phyloP scores from a whole-genome alignment of 352 stramenopile genomes.

The Pythium dissotocum region DNA sequence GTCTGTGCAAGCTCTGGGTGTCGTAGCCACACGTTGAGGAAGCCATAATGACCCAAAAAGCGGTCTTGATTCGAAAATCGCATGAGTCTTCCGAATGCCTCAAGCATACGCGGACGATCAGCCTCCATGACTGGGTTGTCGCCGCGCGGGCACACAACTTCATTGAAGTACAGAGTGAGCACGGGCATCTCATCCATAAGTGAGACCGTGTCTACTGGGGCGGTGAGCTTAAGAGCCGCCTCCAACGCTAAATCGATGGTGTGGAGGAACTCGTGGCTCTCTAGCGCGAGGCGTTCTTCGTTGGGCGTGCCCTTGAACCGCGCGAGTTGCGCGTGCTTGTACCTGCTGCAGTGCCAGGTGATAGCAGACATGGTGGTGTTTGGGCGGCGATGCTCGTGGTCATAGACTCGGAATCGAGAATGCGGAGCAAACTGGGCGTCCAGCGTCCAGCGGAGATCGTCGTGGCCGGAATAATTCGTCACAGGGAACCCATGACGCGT shows the following conservation, averaged over 20 bases:
- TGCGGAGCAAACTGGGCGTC: too few relatives aligned
- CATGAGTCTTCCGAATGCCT: background rate
- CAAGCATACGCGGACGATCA: background rate
- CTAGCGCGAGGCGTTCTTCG: background rate
- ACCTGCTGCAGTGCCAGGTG: background rate
- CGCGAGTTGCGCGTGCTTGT: background rate
- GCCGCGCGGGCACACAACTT: too few relatives aligned
- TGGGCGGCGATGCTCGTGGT: too few relatives aligned
- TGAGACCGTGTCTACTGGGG: background rate
- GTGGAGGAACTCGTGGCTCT: background rate
- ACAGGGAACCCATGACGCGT: too few relatives aligned
- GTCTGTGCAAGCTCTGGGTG: background rate
- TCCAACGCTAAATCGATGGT: background rate
- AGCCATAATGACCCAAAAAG: conserved; percentile 15
- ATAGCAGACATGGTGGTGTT: too few relatives aligned
- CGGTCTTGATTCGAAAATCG: conserved; percentile 9
- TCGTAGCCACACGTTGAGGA: background rate
- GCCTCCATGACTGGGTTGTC: background rate
- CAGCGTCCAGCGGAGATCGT: too few relatives aligned
- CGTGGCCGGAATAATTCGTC: too few relatives aligned
- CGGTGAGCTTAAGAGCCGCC: background rate
- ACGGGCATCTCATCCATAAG: background rate
- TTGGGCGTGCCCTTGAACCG: background rate
- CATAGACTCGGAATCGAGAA: too few relatives aligned
- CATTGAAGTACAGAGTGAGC: background rate